phyloP scores from a whole-genome alignment of 73 alveolate genomes.

The Paramecium primaurelia region DNA sequence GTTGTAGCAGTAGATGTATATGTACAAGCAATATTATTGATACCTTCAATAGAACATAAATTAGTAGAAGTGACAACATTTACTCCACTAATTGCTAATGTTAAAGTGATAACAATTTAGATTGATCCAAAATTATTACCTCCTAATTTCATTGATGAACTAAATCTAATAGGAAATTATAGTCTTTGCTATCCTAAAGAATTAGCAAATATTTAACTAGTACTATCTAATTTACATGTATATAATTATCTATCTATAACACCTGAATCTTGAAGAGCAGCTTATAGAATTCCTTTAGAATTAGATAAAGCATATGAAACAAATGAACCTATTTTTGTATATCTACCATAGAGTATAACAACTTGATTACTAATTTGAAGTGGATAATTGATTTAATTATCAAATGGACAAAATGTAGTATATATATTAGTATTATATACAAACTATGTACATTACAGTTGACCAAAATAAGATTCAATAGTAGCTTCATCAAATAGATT shows the following conservation, averaged over 20 bases:
- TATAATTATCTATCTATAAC: not conserved
- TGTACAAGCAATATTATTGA: not conserved
- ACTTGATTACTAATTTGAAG: not conserved
- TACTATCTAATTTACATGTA: not conserved
- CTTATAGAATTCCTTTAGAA: not conserved
- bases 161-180: not conserved
- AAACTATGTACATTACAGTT: not conserved
- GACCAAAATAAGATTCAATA: not conserved
- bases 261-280: not conserved
- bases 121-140: not conserved
- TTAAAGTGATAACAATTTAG: not conserved
- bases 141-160: not conserved
- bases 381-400: not conserved
- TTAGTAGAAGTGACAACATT: not conserved
- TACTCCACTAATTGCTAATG: not conserved
- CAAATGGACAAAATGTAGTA: slow-evolving; percentile 7
- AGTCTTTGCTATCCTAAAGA: slow-evolving; percentile 15
- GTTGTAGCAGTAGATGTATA: not conserved
- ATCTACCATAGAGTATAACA: not conserved
- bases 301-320: not conserved
- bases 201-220: not conserved
- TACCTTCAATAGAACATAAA: not conserved
- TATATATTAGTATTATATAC: not conserved
- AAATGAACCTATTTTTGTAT: not conserved
- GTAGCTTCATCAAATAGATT: not conserved